Percentiles rank a stretch among this genome's conserved stretches.
Evolutionary conservation across 2,329 filamentous ascomycete genomes (phyloP).

Genomic region (Verticillium zaregamsianum): DNA sequence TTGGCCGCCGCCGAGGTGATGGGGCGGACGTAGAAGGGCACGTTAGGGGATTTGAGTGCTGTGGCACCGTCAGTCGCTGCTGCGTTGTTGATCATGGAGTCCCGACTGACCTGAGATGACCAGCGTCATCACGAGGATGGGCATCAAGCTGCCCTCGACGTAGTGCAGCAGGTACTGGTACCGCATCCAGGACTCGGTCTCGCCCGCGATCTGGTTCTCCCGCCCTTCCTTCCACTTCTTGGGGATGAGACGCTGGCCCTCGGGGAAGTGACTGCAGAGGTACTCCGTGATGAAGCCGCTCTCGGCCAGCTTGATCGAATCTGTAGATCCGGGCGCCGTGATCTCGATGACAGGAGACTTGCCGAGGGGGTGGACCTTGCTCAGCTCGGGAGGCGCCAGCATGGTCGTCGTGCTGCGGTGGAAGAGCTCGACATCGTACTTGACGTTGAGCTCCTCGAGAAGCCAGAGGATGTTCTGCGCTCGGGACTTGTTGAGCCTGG

Average conservation of each 20-base stretch:
- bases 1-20: constrained; percentile 43
- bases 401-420: constrained; percentile 59
- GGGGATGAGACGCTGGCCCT: constrained; percentile 44
- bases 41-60: constrained; percentile 38
- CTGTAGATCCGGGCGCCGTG: constrained; percentile 29
- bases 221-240: constrained; percentile 52
- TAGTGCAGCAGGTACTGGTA: constrained; percentile 76
- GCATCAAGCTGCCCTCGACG: constrained; percentile 79
- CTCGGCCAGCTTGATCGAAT: constrained; percentile 68
- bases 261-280: constrained; percentile 60
- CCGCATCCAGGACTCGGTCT: constrained; percentile 57
- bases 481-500: constrained; percentile 80
- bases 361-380: constrained; percentile 76
- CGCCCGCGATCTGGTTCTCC: constrained; percentile 53
- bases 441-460: constrained; percentile 73
- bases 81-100: constrained; percentile 14
- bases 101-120: constrained; percentile 45
- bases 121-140: constrained; percentile 59
- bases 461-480: constrained; percentile 83
- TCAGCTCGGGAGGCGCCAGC: constrained; percentile 72
- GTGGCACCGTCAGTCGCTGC: not conserved
- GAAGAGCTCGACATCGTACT: constrained; percentile 77
- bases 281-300: constrained; percentile 80
- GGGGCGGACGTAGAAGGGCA: constrained; percentile 52
- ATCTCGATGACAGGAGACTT: constrained; percentile 80